Base-by-base conservation (phyloP, 2,329 filamentous ascomycete genomes). In the Fusarium vanettenii region DNA sequence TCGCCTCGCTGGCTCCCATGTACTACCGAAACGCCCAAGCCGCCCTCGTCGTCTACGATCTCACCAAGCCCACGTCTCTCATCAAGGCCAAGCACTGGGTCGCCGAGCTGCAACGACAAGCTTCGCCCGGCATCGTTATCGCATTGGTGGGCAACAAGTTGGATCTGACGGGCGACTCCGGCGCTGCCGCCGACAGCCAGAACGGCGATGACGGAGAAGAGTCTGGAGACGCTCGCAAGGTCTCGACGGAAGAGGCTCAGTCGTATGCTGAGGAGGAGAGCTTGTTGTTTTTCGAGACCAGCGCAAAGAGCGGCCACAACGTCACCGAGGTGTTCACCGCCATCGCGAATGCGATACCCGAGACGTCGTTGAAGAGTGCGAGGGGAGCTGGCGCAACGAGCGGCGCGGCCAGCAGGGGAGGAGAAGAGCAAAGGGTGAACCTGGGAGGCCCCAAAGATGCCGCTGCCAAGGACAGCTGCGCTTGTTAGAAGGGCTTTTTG, bases 1-100 rank as follows among this genome's bases (percentile, higher is more conserved):
- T 98, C 82, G 96, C 96, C 79, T 97, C 94, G 61, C 91, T 98
- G 71, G 97, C 97, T 62, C 97, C 96, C 79, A 98, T 98, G 97
- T 99, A 99, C 90, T 98, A 98, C 88, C 95, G 96, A 85, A 98
- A 99, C 83, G 97, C 97, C 61, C 96, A 98, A 87, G 95, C 95
- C 74, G 97, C 97, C 16, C 93, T 99, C 77, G 96, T 99, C 72
- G 96, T 98, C 82, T 99, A 98, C 90, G 96, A 99, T 83, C 92
- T 99, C 79, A 99, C 97, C 73, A 98, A 98, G 85, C 94, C 95
- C 50, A 97, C 95, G 60, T 98, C 95, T 57, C 92, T 99, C 78
- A 92, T 95, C 85, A 98, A 99, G 87, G 97, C 97, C 63, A 97
- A 97, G 86, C 96, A 98, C 88, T 99, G 96, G 96, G 95, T 99